These are phyloP conservation scores for Pisolithus marmoratus DNA, from an alignment of 768 basidiomycete genomes.

Conservation along the genomic window DNA sequence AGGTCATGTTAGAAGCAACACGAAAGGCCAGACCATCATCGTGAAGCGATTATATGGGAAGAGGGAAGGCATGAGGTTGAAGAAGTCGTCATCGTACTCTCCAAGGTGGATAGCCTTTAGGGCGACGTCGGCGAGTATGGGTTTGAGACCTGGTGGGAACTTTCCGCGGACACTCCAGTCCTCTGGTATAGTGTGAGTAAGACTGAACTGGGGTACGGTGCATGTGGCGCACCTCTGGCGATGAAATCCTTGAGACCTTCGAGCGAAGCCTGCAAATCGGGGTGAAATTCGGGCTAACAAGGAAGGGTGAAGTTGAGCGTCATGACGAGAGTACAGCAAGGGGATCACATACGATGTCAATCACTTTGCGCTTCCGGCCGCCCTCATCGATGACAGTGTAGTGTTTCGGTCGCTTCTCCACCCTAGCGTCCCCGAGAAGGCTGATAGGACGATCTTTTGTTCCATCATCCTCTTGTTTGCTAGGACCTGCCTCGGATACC, in stretches of 20 bases:
- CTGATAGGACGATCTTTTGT: slow-evolving; percentile 48
- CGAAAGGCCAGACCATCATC: slow-evolving; percentile 58
- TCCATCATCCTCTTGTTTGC: slow-evolving; percentile 34
- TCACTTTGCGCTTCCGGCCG: slow-evolving; percentile 67
- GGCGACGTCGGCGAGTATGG: slow-evolving; percentile 63
- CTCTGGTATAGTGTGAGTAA: slow-evolving; percentile 38
- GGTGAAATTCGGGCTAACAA: slow-evolving; percentile 59
- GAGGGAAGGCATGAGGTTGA: slow-evolving; percentile 76
- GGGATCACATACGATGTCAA: slow-evolving; percentile 50
- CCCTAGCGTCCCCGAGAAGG: slow-evolving; percentile 34
- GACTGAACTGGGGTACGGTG: background rate
- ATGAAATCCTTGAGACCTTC: slow-evolving; percentile 58
- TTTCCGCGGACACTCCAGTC: slow-evolving; percentile 79
- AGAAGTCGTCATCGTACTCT: slow-evolving; percentile 91
- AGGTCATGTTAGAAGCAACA: background rate
- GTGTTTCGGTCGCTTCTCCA: slow-evolving; percentile 49
- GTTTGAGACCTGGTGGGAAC: slow-evolving; percentile 81
- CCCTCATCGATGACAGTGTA: slow-evolving; percentile 47
- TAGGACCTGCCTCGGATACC: slow-evolving; percentile 17
- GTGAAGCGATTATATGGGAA: slow-evolving; percentile 97
- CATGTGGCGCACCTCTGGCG: slow-evolving; percentile 39
- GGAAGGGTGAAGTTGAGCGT: background rate
- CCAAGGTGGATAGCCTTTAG: slow-evolving; percentile 74
- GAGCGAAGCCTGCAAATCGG: slow-evolving; percentile 58
- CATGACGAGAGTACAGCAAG: background rate